These are phyloP conservation scores for Cyberlindnera meyerae DNA, from an alignment of 805 yeast species.

Conservation along the genomic window DNA sequence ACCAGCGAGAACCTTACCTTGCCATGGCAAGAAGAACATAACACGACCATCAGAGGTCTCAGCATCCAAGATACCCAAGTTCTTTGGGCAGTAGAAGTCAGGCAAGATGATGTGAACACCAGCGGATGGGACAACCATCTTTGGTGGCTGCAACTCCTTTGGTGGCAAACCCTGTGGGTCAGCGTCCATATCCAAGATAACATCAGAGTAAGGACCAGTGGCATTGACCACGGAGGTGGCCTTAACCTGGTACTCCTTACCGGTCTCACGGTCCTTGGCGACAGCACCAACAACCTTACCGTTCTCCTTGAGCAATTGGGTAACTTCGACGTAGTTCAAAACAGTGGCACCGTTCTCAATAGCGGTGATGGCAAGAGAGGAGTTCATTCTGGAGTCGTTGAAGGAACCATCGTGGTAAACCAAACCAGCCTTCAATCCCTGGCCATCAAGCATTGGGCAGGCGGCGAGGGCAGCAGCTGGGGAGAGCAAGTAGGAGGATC, in stretches of 20 bases:
- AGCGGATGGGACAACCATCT: conserved; percentile 89
- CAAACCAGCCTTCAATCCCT: conserved; percentile 79
- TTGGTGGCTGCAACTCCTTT: conserved; percentile 43
- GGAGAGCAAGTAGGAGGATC: conserved; percentile 68
- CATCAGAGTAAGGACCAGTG: conserved; percentile 91
- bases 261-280: conserved; percentile 69
- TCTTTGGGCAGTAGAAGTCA: conserved; percentile 83
- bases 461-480: conserved; percentile 60
- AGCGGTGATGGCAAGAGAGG: conserved; percentile 82
- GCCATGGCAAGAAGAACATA: conserved; percentile 97
- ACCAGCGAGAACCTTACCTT: conserved; percentile 93
- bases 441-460: conserved; percentile 82
- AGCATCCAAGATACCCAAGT: conserved; percentile 87
- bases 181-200: conserved; percentile 80
- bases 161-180: conserved; percentile 63
- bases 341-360: conserved; percentile 84
- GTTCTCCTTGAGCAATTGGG: conserved; percentile 63
- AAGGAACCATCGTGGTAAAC: conserved; percentile 95
- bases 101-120: conserved; percentile 94
- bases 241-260: conserved; percentile 52
- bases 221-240: conserved; percentile 84
- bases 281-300: conserved; percentile 69
- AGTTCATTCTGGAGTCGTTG: conserved; percentile 88
- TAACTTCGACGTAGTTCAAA: conserved; percentile 80
- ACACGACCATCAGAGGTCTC: conserved; percentile 93